Evolutionary conservation across 805 yeast species (phyloP), one percentile per base, ranked within the genome.

Genomic region (Ogataea nitratoaversa): DNA sequence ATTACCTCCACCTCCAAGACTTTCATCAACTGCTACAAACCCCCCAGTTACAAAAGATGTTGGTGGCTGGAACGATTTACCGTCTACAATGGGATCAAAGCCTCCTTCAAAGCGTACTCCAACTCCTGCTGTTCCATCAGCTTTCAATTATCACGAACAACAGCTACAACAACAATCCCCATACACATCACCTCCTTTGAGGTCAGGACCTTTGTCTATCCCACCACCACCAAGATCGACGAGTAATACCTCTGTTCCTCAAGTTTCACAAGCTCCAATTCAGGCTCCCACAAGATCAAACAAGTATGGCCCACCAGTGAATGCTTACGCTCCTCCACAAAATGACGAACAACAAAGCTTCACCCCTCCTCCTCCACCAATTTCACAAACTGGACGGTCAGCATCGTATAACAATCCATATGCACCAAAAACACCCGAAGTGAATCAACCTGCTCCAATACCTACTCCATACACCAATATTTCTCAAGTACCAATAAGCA

Each of bases 31-130:
- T 35, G 49, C 49, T 8, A 57, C 58, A 18, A 48, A 48, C 18
- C 46, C 57, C 9, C 61, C 57, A 19, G 50, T 48, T 43, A 72
- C 70, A 41, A 62, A 60, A 39, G 76, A 76, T 32, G 74, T 74
- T 29, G 85, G 80, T 29, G 87, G 86, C 3, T 81, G 88, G 87
- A 81, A 80, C 51, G 86, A 80, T 54, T 63, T 82, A 44, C 87
- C 88, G 36, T 70, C 75, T 9, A 63, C 70, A 22, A 34, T 63
- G 42, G 53, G 59, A 25, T 20, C 53, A 8, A 48, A 53, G 36
- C 55, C 51, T 32, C 40, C 60, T 34, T 38, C 60, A n/a, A 55
- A 52, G 36, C 50, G 58, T 16, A 44, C 62, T 8, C 49, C 60
- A 22, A 49, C 46, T 19, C 47, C 52, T 11, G 45, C 56, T 19